phyloP scores from a whole-genome alignment of 257 asterid species.

The Nicotiana undulata region DNA sequence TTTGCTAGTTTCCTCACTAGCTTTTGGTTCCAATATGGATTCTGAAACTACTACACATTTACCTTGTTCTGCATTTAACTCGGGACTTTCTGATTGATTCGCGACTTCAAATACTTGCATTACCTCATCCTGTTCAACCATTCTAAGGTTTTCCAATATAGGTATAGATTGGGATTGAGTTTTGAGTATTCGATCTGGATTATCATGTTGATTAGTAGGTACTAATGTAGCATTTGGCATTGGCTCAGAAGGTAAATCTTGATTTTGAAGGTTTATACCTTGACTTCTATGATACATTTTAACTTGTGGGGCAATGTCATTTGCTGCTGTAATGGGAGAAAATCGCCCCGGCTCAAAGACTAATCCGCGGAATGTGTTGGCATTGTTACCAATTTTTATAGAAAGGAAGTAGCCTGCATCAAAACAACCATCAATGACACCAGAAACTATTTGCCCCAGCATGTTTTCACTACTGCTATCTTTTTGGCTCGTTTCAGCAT shows the following conservation, averaged over 20 bases:
- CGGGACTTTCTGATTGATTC: conserved; percentile 21
- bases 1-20: conserved; percentile 5
- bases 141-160: conserved; percentile 39
- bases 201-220: neutral
- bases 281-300: conserved; percentile 7
- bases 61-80: conserved; percentile 13
- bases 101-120: conserved; percentile 62
- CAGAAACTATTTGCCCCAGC: conserved; percentile 13
- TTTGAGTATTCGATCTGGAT: conserved; percentile 8
- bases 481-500: neutral
- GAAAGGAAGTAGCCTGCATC: conserved; percentile 20
- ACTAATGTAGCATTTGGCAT: conserved; percentile 8
- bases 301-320: conserved; percentile 19
- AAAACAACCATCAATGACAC: conserved; percentile 13
- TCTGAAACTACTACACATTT: conserved; percentile 14
- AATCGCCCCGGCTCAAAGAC: conserved; percentile 13
- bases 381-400: conserved; percentile 10
- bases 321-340: conserved; percentile 16
- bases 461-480: conserved; percentile 1
- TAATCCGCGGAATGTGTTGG: conserved; percentile 5
- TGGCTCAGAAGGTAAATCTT: conserved; percentile 13
- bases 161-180: conserved; percentile 19
- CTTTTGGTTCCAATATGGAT: conserved; percentile 7
- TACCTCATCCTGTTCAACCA: conserved; percentile 62
- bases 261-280: neutral